A percentile compares a stretch with the other conserved stretches of the same genome.
These are phyloP conservation scores for Brassica balearica DNA, from an alignment of 441 rosid genomes.

Conservation along the genomic window DNA sequence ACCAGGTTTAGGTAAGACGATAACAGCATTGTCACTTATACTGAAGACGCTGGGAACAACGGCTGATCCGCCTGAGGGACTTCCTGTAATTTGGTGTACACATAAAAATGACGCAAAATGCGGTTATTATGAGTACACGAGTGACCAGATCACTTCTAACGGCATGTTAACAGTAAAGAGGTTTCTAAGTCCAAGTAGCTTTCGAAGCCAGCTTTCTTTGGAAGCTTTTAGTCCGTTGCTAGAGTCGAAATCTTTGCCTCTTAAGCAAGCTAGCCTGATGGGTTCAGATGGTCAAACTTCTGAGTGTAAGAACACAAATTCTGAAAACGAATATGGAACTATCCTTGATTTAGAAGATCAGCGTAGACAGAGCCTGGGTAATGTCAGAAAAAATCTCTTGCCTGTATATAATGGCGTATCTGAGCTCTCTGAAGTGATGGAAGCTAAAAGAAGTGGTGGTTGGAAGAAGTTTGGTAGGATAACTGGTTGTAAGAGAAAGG, in stretches of 20 bases:
- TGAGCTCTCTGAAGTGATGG: slow-evolving; percentile 46
- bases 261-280: slow-evolving; percentile 61
- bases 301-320: slow-evolving; percentile 44
- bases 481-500: slow-evolving; percentile 48
- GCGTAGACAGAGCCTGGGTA: slow-evolving; percentile 59
- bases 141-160: slow-evolving; percentile 49
- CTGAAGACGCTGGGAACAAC: slow-evolving; percentile 85
- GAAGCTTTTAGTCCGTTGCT: slow-evolving; percentile 44
- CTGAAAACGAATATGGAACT: slow-evolving; percentile 38
- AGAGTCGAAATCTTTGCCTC: slow-evolving; percentile 47
- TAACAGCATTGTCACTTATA: slow-evolving; percentile 88
- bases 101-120: slow-evolving; percentile 69
- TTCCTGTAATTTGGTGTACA: slow-evolving; percentile 73
- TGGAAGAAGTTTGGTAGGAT: slow-evolving; percentile 50
- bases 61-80: slow-evolving; percentile 82
- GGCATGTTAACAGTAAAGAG: slow-evolving; percentile 52
- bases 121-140: slow-evolving; percentile 79
- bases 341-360: slow-evolving; percentile 50
- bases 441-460: slow-evolving; percentile 42
- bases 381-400: slow-evolving; percentile 67
- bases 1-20: slow-evolving; percentile 97
- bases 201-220: slow-evolving; percentile 51
- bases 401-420: slow-evolving; percentile 53
- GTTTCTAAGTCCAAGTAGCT: slow-evolving; percentile 48
- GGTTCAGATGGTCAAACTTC: slow-evolving; percentile 51